These are phyloP conservation scores for Scytalidium lignicola DNA, from an alignment of 2,329 filamentous ascomycete genomes.

Conservation along the genomic window DNA sequence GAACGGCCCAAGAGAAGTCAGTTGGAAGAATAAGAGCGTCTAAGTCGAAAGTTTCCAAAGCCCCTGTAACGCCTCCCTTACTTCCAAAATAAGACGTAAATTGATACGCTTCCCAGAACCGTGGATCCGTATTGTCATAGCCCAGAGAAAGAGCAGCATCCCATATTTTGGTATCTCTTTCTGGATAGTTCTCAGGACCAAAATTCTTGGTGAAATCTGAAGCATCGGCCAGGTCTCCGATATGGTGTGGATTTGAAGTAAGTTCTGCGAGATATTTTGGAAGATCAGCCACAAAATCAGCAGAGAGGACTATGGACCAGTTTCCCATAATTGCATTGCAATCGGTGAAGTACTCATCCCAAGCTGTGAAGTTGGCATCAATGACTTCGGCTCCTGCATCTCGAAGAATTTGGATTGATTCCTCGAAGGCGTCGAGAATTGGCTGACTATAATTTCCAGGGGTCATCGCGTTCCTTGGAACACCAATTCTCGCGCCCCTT, in stretches of 20 bases:
- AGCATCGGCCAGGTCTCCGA: conserved; percentile 47
- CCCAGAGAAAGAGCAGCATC: conserved; percentile 45
- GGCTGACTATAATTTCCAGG: conserved; percentile 30
- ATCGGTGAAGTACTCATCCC: conserved; percentile 35
- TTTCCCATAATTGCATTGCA: conserved; percentile 15
- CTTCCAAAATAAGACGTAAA: conserved; percentile 48
- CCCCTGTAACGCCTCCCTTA: conserved; percentile 55
- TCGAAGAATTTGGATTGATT: conserved; percentile 45
- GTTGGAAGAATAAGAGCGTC: conserved; percentile 60
- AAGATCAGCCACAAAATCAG: conserved; percentile 56
- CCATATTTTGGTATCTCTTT: conserved; percentile 53
- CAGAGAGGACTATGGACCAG: conserved; percentile 42
- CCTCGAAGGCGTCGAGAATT: conserved; percentile 50
- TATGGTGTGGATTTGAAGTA: conserved; percentile 49
- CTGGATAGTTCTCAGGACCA: conserved; percentile 52
- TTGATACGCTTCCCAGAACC: conserved; percentile 54
- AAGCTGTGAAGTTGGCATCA: conserved; percentile 54
- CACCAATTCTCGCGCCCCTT: conserved; percentile 55
- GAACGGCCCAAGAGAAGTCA: conserved; percentile 37
- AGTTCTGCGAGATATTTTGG: conserved; percentile 52
- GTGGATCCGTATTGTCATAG: conserved; percentile 50
- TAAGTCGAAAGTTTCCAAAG: conserved; percentile 49
- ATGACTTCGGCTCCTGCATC: conserved; percentile 55
- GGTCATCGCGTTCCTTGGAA: conserved; percentile 54
- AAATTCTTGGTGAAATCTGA: conserved; percentile 49